Evolutionary conservation across 129 eudicot genomes (phyloP), one percentile per base, ranked within the genome.

Genomic region (Tanacetum coccineum): DNA sequence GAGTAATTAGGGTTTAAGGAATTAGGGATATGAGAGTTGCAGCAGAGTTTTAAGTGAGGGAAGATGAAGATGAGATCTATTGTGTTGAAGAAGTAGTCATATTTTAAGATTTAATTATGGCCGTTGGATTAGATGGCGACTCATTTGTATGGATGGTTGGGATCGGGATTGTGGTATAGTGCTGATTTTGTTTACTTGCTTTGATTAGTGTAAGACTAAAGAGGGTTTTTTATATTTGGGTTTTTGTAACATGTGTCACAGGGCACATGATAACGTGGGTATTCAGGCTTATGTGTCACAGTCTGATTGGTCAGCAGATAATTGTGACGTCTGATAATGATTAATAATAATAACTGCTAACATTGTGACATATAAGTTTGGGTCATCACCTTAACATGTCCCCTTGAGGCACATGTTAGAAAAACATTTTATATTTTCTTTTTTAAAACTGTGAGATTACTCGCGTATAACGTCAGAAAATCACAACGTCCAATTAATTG

Each of bases 51-150:
- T 52, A 72, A 36, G 76, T 62, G 76, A 62, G 76, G 70, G 70
- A 62, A 72, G 45, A 18, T 13, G 69, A 60, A 39, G 70, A 73
- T 73, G 77, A 73, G 78, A 73, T 73, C 71, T 73, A 65, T 42
- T 36, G 42, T 36, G 71, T 54, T 73, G 78, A 73, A 57, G 64
- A 73, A 59, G 59, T 64, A 44, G 71, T 64, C 42, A 0, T 36
- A 36, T 13, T n/a, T 73, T 64, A 44, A 25, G 56, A 73, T 64
- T 73, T 15, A 64, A 73, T 64, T 65, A 3, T 17, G 40, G 65
- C 47, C 71, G 78, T 73, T 73, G 71, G 78, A 73, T 73, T 73
- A 57, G n/a, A 7, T 46, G n/a, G 13, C 14, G 77, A 64, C 58
- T 73, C 49, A 44, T 64, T 8, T 10, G 0, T 8, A 13, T 64